phyloP scores from a whole-genome alignment of 2,329 filamentous ascomycete genomes.

The Trichoderma asperellum region DNA sequence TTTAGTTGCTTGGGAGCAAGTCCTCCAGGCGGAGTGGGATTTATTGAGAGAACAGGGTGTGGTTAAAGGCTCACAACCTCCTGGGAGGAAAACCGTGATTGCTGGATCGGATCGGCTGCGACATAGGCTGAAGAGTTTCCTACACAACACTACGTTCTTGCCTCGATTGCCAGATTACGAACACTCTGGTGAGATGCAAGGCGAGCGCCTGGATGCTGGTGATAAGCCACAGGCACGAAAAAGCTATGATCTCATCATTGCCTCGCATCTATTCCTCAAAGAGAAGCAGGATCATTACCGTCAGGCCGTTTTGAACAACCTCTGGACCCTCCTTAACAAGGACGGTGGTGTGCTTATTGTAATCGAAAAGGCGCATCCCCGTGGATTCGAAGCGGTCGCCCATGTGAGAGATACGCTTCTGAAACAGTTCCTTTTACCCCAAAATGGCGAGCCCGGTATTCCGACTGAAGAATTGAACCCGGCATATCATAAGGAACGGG shows the following conservation, averaged over 20 bases:
- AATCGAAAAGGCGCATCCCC: constrained; percentile 86
- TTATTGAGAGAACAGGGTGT: constrained; percentile 60
- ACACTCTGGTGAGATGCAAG: constrained; percentile 63
- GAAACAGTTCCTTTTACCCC: constrained; percentile 68
- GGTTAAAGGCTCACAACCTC: constrained; percentile 50
- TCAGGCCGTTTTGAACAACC: constrained; percentile 79
- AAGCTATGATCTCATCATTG: constrained; percentile 86
- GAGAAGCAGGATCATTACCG: constrained; percentile 76
- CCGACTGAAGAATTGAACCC: constrained; percentile 47
- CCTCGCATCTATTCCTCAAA: constrained; percentile 79
- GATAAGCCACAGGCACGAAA: constrained; percentile 66
- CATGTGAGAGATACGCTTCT: constrained; percentile 80
- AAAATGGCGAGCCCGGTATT: constrained; percentile 43
- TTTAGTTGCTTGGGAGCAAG: constrained; percentile 74
- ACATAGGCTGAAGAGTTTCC: constrained; percentile 72
- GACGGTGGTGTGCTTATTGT: constrained; percentile 85
- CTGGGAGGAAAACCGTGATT: constrained; percentile 79
- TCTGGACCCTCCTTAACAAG: constrained; percentile 85
- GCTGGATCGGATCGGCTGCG: constrained; percentile 76
- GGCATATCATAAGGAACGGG: constrained; percentile 50
- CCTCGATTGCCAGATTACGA: constrained; percentile 88
- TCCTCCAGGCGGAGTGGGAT: constrained; percentile 81
- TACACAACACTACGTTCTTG: constrained; percentile 90
- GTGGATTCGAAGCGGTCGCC: constrained; percentile 90
- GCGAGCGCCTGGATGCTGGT: constrained; percentile 62